Evolutionary conservation across 139 green algal species (phyloP), one percentile per base, ranked within the genome.

Genomic region (Edaphochlamys debaryana): DNA sequence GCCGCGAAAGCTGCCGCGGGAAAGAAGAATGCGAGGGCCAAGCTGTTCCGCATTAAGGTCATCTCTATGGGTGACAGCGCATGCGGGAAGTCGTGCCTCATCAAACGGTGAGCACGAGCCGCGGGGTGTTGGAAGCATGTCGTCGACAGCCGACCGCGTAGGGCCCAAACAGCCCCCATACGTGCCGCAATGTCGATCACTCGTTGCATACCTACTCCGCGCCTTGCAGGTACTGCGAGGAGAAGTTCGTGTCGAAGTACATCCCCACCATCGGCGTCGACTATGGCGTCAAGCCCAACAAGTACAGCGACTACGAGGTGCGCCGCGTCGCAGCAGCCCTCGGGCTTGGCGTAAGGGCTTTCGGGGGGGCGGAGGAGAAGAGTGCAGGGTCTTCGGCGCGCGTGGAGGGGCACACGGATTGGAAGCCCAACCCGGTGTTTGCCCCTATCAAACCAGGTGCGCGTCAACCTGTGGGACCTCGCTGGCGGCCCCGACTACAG

Each of bases 191-290:
- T 58, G 50, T 19, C 50, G n/a, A n/a, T n/a, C n/a, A n/a, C n/a
- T n/a, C n/a, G n/a, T n/a, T n/a, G n/a, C n/a, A n/a, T n/a, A n/a
- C 45, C 11, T 54, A 22, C 45, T 54, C 45, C 45, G 11, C 11
- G 11, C 45, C 45, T 54, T 23, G 60, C 89, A 95, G 90, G 45
- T 95, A 93, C 73, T 95, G 92, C 69, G 91, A 95, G 45, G 91
- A 93, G 30, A 94, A 94, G 72, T 95, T 94, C 54, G 71, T 94
- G 2, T 86, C 85, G 11, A 94, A 92, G 73, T 94, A 94, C 84
- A 91, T 94, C 17, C 88, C 91, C 15, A 95, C 92, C 8, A 94
- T 95, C 56, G 92, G 92, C 2, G 90, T 95, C 2, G 92, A 95
- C 79, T 95, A 94, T 52, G 92, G 92, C 3, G 91, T 94, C 6